Base-by-base conservation (phyloP, 2,329 filamentous ascomycete genomes). In the Alternaria ventricosa region DNA sequence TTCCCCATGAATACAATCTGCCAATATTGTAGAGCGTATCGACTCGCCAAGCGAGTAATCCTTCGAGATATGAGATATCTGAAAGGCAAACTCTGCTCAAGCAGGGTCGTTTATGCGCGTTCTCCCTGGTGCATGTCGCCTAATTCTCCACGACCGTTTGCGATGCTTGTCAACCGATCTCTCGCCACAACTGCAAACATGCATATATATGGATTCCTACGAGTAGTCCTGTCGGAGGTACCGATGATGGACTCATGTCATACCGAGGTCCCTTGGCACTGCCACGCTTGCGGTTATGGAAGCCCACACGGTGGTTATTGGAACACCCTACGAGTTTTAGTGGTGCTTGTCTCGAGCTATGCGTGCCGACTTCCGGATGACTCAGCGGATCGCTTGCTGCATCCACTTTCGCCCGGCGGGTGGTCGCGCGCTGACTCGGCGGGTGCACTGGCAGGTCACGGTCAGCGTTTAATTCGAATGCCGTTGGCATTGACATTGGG, bases 191-290 rank as follows among this genome's bases (percentile, higher is more conserved):
- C 36, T 41, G 36, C 36, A 41, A 41, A 53, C 30, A 25, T 53
- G 18, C 15, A 33, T 18, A 53, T 33, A 36, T 25, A 36, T 30
- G 27, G n/a, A 41, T 36, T 55, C 22, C 25, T 33, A 41, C 36
- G 36, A 18, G 36, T 41, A 41, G 23, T 45, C 25, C 27, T 43
- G 33, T 60, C 57, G 28, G 50, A 57, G 13, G 53, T 51, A 53
- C 58, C 58, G 36, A 56, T 23, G 15, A 50, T 59, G 53, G 55
- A 60, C 41, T 43, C 50, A 55, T 67, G 65, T 57, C 62, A 60
- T 65, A 67, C 59, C 27, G 45, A 49, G 46, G 55, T 30, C 47
- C 20, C 61, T 67, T 66, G 64, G 64, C 61, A n/a, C 45, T 53
- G 28, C 46, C 44, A 49, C 47, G 47, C 22, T 22, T 56, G 47